phyloP scores from a whole-genome alignment of 2,329 filamentous ascomycete species.

The Neophaeococcomyces mojaviensis region DNA sequence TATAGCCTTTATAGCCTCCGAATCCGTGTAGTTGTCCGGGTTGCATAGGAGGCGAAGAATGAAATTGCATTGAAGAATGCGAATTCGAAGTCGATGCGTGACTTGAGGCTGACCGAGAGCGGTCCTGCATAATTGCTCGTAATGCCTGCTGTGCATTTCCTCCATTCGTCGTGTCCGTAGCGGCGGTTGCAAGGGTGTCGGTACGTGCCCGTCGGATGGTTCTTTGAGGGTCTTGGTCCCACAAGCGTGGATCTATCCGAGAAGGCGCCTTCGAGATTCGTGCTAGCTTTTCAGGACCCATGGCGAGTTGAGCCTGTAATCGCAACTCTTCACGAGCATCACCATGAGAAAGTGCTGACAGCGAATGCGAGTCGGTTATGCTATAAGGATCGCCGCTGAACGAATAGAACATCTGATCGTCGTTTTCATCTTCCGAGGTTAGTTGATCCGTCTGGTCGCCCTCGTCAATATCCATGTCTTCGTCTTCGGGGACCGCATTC shows the following conservation, averaged over 20 bases:
- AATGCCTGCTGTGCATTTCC: conserved; percentile 42
- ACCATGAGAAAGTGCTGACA: neutral
- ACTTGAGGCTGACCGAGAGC: conserved; percentile 25
- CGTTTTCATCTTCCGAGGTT: conserved; percentile 34
- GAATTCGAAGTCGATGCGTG: conserved; percentile 22
- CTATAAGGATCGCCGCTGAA: conserved; percentile 26
- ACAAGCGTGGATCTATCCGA: neutral
- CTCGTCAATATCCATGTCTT: conserved; percentile 35
- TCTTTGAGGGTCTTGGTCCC: neutral
- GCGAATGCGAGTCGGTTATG: neutral
- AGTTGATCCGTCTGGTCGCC: conserved; percentile 37
- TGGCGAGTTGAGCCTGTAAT: neutral
- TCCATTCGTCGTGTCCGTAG: neutral
- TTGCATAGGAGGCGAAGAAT: conserved; percentile 38
- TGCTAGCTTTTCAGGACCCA: conserved; percentile 1
- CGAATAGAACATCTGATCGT: conserved; percentile 34
- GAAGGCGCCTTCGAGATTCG: neutral
- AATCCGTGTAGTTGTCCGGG: conserved; percentile 31
- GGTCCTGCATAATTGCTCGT: conserved; percentile 36
- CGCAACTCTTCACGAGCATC: conserved; percentile 3
- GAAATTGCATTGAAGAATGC: conserved; percentile 30
- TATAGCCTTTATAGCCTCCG: conserved; percentile 20
- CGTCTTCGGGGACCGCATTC: conserved; percentile 24
- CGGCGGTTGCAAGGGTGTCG: conserved; percentile 15
- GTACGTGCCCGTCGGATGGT: conserved; percentile 24